phyloP scores from a whole-genome alignment of 2,329 filamentous ascomycete species.

The Microcyclosporella mali region DNA sequence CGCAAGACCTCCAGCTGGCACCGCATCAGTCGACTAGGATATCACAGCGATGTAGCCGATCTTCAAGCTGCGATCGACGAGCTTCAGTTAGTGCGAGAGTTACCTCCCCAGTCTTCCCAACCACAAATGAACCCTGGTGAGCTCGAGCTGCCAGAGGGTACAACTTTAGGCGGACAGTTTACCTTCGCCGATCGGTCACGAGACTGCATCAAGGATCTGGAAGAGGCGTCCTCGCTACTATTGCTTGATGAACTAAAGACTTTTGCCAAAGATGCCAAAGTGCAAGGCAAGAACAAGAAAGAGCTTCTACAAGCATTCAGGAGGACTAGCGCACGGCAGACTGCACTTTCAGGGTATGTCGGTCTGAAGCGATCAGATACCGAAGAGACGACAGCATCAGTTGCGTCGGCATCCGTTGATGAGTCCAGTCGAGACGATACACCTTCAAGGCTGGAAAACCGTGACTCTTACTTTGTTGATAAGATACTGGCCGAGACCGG shows the following conservation, averaged over 20 bases:
- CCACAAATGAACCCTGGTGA: slow-evolving; percentile 43
- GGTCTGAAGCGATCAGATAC: slow-evolving; percentile 60
- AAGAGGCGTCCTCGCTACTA: slow-evolving; percentile 76
- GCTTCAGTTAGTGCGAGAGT: slow-evolving; percentile 52
- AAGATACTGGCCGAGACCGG: slow-evolving; percentile 76
- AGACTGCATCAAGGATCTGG: slow-evolving; percentile 65
- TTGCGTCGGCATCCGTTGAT: slow-evolving; percentile 30
- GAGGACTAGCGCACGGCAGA: slow-evolving; percentile 67
- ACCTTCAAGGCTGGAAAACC: slow-evolving; percentile 47
- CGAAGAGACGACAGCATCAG: slow-evolving; percentile 48
- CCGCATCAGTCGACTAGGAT: slow-evolving; percentile 68
- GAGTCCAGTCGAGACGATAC: slow-evolving; percentile 34
- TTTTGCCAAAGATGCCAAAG: slow-evolving; percentile 78
- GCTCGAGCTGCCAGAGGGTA: slow-evolving; percentile 42
- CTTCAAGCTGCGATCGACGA: slow-evolving; percentile 58
- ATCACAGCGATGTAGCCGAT: slow-evolving; percentile 76
- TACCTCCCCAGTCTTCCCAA: slow-evolving; percentile 46
- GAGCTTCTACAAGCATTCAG: slow-evolving; percentile 70
- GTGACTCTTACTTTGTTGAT: slow-evolving; percentile 66
- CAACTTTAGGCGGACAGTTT: slow-evolving; percentile 53
- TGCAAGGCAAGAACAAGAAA: slow-evolving; percentile 80
- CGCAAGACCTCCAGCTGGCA: slow-evolving; percentile 91
- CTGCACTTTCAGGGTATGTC: slow-evolving; percentile 61
- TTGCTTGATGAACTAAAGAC: slow-evolving; percentile 81
- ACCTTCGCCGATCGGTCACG: slow-evolving; percentile 75